Conservation (phyloP, 106 monocot species). For the Dendrobium chrysotoxum region DNA sequence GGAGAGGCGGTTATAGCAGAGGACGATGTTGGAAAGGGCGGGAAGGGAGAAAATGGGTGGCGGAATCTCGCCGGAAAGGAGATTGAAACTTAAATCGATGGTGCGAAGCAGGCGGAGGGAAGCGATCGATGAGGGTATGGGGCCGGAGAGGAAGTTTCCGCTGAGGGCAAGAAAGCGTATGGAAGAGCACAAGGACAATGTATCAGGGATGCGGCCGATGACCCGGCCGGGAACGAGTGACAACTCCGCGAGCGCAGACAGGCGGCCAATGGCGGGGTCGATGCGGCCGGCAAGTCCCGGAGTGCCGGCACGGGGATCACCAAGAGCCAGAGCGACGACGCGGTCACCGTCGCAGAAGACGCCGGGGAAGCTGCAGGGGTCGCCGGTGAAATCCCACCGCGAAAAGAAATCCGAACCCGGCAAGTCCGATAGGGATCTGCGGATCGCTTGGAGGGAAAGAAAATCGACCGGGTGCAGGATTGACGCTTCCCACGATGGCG, state of each 20-base stretch:
- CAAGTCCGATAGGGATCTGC: constrained; percentile 41
- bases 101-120: constrained; percentile 36
- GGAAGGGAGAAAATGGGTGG: constrained; percentile 18
- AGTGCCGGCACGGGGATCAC: constrained; percentile 63
- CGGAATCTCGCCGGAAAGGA: constrained; percentile 46
- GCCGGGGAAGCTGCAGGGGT: constrained; percentile 59
- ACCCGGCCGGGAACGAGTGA: constrained; percentile 69
- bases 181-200: constrained; percentile 19
- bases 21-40: constrained; percentile 37
- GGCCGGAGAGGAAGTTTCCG: constrained; percentile 55
- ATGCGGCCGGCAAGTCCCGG: constrained; percentile 51
- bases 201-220: constrained; percentile 31
- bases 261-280: constrained; percentile 34
- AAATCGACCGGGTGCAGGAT: constrained; percentile 60
- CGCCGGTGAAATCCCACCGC: constrained; percentile 64
- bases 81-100: constrained; percentile 64
- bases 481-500: not conserved
- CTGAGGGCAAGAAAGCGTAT: constrained; percentile 56
- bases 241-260: constrained; percentile 51
- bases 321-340: constrained; percentile 44
- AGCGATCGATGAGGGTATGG: constrained; percentile 28
- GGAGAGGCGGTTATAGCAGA: constrained; percentile 57
- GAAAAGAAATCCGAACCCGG: constrained; percentile 54
- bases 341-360: constrained; percentile 44
- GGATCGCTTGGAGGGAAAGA: constrained; percentile 55